Percentiles rank a stretch among this genome's conserved stretches.
phyloP scores from a whole-genome alignment of 306 rosid species.

The Argentina anserina region DNA sequence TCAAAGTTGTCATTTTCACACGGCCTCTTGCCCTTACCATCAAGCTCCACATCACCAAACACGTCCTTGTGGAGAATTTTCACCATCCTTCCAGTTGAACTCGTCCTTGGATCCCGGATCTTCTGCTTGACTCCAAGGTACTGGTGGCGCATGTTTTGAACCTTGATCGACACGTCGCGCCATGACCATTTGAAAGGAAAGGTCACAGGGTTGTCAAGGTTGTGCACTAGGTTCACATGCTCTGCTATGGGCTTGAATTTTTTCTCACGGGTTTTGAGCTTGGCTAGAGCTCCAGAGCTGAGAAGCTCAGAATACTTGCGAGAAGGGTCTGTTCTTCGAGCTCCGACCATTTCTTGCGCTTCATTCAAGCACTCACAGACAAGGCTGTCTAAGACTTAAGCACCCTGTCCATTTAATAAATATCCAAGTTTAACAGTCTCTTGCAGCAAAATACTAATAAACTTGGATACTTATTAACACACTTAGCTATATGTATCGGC shows the following conservation, averaged over 20 bases:
- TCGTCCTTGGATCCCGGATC: conserved; percentile 60
- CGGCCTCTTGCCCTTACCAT: neutral
- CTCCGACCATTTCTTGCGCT: conserved; percentile 98
- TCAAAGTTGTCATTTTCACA: neutral
- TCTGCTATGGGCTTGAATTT: conserved; percentile 94
- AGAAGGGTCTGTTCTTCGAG: conserved; percentile 76
- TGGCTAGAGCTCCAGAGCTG: conserved; percentile 54
- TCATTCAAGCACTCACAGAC: too few species aligned
- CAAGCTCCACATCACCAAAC: conserved; percentile 67
- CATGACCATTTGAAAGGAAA: conserved; percentile 93
- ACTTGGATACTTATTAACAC: too few species aligned
- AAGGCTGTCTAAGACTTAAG: too few species aligned
- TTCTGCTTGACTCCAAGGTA: conserved; percentile 93
- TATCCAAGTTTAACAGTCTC: too few species aligned
- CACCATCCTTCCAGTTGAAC: conserved; percentile 88
- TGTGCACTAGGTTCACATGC: conserved; percentile 70
- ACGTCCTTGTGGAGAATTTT: conserved; percentile 71
- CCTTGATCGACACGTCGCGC: conserved; percentile 98
- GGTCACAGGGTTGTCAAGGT: conserved; percentile 51
- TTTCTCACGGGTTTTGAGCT: conserved; percentile 93
- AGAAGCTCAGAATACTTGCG: conserved; percentile 70
- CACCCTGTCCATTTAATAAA: too few species aligned
- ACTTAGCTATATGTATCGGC: too few species aligned
- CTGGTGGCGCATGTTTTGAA: conserved; percentile 97
- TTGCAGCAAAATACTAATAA: too few species aligned